Conservation (phyloP, 139 green algal genomes). For the Ettlia oleoabundans region DNA sequence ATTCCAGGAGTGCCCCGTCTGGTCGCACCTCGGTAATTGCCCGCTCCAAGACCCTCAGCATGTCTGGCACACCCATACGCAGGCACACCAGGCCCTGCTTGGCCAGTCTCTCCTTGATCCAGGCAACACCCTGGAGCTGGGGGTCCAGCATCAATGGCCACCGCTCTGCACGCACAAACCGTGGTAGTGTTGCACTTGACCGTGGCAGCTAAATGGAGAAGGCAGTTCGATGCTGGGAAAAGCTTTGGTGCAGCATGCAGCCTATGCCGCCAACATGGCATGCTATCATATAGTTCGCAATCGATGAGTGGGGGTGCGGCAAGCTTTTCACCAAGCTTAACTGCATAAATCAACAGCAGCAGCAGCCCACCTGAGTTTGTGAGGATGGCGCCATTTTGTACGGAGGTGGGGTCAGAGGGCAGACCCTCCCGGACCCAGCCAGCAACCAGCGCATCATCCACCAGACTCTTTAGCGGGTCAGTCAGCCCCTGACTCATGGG, state of each 20-base stretch:
- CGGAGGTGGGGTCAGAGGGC: slow-evolving; percentile 78
- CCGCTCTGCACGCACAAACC: slow-evolving; percentile 41
- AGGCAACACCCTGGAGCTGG: slow-evolving; percentile 88
- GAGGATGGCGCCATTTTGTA: slow-evolving; percentile 94
- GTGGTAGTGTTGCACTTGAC: too few relatives aligned
- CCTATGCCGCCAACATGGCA: too few relatives aligned
- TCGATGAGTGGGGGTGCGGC: too few relatives aligned
- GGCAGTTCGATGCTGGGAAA: too few relatives aligned
- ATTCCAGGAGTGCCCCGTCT: too few relatives aligned
- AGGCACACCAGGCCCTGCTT: slow-evolving; percentile 77
- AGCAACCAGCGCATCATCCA: slow-evolving; percentile 62
- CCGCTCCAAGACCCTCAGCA: slow-evolving; percentile 56
- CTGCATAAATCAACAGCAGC: too few relatives aligned
- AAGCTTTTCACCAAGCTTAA: too few relatives aligned
- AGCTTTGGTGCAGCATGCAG: too few relatives aligned
- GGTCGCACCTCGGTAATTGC: background rate
- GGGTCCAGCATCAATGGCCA: slow-evolving; percentile 95
- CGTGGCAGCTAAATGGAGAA: too few relatives aligned
- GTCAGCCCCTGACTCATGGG: slow-evolving; percentile 66
- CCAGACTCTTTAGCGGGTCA: slow-evolving; percentile 56
- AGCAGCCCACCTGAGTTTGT: slow-evolving; percentile 53
- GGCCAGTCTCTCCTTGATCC: slow-evolving; percentile 83
- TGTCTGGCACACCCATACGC: slow-evolving; percentile 78
- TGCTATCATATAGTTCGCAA: too few relatives aligned
- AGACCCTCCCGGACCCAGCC: slow-evolving; percentile 88